Percentiles rank a stretch among this genome's conserved stretches.
Conservation (phyloP, 192 early-diverging fungal species). For the Gryganskiella cystojenkinii region DNA sequence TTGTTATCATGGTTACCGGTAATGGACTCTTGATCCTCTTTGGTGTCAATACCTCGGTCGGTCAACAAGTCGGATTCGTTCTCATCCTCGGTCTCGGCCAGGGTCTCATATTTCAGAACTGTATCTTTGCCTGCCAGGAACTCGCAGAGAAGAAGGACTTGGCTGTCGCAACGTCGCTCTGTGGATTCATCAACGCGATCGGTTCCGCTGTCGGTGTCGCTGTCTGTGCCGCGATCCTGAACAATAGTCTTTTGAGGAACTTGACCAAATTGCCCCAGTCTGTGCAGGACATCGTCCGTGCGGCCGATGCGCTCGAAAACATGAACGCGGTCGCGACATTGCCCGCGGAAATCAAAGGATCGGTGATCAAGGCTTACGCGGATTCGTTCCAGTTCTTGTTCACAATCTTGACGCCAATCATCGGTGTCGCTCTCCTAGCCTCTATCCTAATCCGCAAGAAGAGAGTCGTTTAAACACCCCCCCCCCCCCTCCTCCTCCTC, state of each 20-base stretch:
- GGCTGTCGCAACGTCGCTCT: slow-evolving; percentile 70
- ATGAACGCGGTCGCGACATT: slow-evolving; percentile 45
- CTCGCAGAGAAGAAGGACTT: slow-evolving; percentile 66
- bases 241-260: slow-evolving; percentile 45
- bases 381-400: slow-evolving; percentile 60
- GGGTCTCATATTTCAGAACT: slow-evolving; percentile 79
- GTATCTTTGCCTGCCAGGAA: slow-evolving; percentile 73
- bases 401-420: slow-evolving; percentile 60
- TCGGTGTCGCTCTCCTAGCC: slow-evolving; percentile 51
- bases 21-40: slow-evolving; percentile 72
- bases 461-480: background rate
- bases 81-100: slow-evolving; percentile 79
- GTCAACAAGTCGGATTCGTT: slow-evolving; percentile 64
- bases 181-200: slow-evolving; percentile 67
- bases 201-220: slow-evolving; percentile 45
- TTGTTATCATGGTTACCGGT: slow-evolving; percentile 68
- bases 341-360: slow-evolving; percentile 16
- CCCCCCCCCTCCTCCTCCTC: too few species aligned
- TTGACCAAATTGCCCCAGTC: slow-evolving; percentile 7
- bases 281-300: slow-evolving; percentile 1
- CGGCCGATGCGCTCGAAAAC: slow-evolving; percentile 25
- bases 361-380: slow-evolving; percentile 57
- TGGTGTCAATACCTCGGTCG: slow-evolving; percentile 55
- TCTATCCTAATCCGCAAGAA: slow-evolving; percentile 13
- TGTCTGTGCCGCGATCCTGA: slow-evolving; percentile 44